Base-by-base conservation (phyloP, 2,329 filamentous ascomycete genomes). In the Magnaporthiopsis rhizophila region DNA sequence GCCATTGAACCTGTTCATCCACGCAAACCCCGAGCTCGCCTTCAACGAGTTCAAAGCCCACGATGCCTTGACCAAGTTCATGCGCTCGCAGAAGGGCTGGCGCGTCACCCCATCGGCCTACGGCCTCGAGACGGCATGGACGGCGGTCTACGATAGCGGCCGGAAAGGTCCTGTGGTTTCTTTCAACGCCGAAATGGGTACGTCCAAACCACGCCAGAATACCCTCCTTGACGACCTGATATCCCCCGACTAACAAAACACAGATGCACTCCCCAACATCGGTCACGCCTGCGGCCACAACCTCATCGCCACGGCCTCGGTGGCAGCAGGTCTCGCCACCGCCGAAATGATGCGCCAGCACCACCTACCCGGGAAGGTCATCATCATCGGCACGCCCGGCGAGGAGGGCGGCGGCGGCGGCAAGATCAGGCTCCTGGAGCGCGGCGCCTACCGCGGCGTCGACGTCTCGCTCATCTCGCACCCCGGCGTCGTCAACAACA, bases 221-320 rank as follows among this genome's bases (percentile, higher is more conserved):
- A 8, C 34, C 34, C 36, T 34, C 18, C n/a, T n/a, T n/a, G n/a
- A n/a, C n/a, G n/a, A n/a, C n/a, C n/a, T n/a, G n/a, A n/a, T n/a
- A n/a, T n/a, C n/a, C n/a, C n/a, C n/a, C n/a, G n/a, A n/a, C n/a
- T n/a, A 38, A 62, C 21, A 67, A 72, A 38, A 73, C 62, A 30
- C 36, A 79, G 80, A 84, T 68, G 80, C 81, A 3, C 74, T 84
- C 3, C 79, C 81, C 1, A 77, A 75, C 1, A 75, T 83, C 9
- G 81, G 81, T 50, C 81, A 84, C 67, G 80, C 81, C 9, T 85
- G 82, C 64, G 82, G 83, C 4, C 82, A 84, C 71, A 84, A 84
- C 66, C 75, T 83, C 53, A 83, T 84, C 64, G 80, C 81, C 6
- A 79, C 75, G 0, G 76, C 79, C 3, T 81, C 80, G 0, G 71